Evolutionary conservation across 495 filamentous ascomycete species (phyloP).

Genomic region (Penicillium egyptiacum): DNA sequence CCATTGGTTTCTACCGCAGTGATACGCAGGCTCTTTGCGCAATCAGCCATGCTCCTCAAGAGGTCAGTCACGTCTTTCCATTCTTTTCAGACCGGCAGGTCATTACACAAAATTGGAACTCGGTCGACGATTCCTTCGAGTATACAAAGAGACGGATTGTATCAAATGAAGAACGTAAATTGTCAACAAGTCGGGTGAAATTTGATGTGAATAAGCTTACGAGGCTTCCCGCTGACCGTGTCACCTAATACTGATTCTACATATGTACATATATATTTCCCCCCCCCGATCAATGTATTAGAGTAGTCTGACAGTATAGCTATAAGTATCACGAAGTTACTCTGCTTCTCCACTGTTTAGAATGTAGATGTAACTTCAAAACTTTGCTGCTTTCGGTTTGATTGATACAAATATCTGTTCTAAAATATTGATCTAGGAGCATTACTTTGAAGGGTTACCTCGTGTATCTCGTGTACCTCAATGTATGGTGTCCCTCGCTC

Average conservation of each 20-base stretch:
- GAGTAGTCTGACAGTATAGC: background rate
- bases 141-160: conserved; percentile 27
- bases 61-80: background rate
- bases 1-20: background rate
- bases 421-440: background rate
- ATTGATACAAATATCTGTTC: background rate
- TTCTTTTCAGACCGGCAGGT: too few species aligned
- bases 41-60: background rate
- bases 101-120: conserved; percentile 13
- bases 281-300: background rate
- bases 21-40: background rate
- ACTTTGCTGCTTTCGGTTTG: conserved; percentile 7
- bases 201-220: conserved; percentile 34
- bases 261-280: background rate
- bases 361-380: conserved; percentile 24
- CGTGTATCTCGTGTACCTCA: background rate
- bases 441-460: background rate
- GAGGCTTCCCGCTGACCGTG: conserved; percentile 5
- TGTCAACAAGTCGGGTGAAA: conserved; percentile 22
- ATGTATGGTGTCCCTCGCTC: background rate
- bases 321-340: conserved; percentile 5
- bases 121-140: conserved; percentile 17
- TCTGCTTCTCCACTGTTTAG: conserved; percentile 17
- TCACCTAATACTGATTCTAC: too few species aligned
- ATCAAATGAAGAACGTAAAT: conserved; percentile 26